Conservation (phyloP, 1,284 basidiomycete species). For the Trichosporon sp. region DNA sequence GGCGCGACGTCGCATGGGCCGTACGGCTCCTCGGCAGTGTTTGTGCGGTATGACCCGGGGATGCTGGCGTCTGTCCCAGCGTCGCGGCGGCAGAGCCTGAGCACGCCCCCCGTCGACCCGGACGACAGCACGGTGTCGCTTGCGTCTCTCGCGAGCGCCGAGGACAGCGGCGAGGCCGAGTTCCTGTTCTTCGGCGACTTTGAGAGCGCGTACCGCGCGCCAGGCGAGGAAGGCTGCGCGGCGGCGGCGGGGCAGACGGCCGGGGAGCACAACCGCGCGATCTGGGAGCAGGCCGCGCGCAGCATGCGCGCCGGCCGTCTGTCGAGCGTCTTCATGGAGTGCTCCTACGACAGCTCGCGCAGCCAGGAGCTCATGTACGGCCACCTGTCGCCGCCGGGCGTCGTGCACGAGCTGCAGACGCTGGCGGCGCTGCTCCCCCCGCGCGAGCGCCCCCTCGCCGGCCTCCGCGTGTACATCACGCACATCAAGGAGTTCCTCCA, state of each 20-base stretch:
- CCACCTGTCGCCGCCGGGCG: constrained; percentile 40
- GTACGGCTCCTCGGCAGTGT: constrained; percentile 46
- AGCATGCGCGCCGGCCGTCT: constrained; percentile 34
- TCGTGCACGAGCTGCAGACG: constrained; percentile 39
- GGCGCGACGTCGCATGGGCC: constrained; percentile 41
- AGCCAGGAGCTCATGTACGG: constrained; percentile 44
- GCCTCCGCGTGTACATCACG: constrained; percentile 41
- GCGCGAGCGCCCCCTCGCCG: constrained; percentile 27
- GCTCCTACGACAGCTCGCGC: constrained; percentile 45
- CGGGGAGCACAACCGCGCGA: constrained; percentile 24
- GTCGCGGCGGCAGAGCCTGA: constrained; percentile 7
- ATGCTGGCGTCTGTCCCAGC: constrained; percentile 11
- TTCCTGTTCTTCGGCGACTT: constrained; percentile 50
- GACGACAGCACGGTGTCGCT: constrained; percentile 1
- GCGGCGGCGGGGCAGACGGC: constrained; percentile 17
- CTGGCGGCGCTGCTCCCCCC: constrained; percentile 28
- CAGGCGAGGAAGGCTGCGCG: constrained; percentile 24
- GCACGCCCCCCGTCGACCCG: not conserved
- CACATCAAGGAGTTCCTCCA: constrained; percentile 47
- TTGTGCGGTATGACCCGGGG: constrained; percentile 38
- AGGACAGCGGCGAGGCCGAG: constrained; percentile 22
- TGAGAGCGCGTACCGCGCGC: constrained; percentile 29
- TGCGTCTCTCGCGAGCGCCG: not conserved
- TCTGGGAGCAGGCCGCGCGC: constrained; percentile 44
- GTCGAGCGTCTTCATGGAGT: constrained; percentile 48